Conservation (phyloP, 148 eudicot species). For the Nepenthes gracilis region DNA sequence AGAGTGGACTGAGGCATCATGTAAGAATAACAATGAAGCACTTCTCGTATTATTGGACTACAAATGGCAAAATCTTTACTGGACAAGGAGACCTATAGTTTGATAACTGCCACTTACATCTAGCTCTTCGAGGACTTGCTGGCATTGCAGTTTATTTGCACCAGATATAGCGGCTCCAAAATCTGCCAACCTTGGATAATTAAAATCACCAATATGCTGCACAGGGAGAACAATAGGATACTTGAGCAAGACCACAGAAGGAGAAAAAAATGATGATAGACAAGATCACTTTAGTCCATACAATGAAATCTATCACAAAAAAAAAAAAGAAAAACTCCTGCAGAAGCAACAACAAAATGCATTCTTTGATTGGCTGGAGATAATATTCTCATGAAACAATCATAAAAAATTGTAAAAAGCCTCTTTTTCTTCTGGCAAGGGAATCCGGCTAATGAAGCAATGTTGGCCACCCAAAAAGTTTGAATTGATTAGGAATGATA, state of each 20-base stretch:
- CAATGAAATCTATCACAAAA: not conserved
- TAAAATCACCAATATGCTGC: slow-evolving; percentile 96
- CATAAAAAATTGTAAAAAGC: not conserved
- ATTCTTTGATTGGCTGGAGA: too few species aligned
- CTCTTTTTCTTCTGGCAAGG: too few species aligned
- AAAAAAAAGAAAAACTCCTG: too few species aligned
- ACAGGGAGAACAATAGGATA: slow-evolving; percentile 10
- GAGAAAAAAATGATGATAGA: not conserved
- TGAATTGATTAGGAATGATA: too few species aligned
- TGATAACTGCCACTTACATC: slow-evolving; percentile 49
- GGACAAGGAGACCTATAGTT: not conserved
- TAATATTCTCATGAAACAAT: not conserved
- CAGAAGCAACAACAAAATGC: too few species aligned
- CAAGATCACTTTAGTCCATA: not conserved
- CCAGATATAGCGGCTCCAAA: slow-evolving; percentile 99
- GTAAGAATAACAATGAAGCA: too few species aligned
- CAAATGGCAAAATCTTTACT: not conserved
- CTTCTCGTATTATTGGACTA: too few species aligned
- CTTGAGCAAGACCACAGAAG: slow-evolving; percentile 5
- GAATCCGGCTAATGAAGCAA: too few species aligned
- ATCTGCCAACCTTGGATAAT: slow-evolving; percentile 91
- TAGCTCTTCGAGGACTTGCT: slow-evolving; percentile 92
- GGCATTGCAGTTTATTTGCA: slow-evolving; percentile 66
- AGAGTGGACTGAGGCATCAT: not conserved
- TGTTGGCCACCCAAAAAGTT: too few species aligned